Evolutionary conservation across 2,329 filamentous ascomycete genomes (phyloP), one percentile per base, ranked within the genome.

Genomic region (Diaporthe amygdali): DNA sequence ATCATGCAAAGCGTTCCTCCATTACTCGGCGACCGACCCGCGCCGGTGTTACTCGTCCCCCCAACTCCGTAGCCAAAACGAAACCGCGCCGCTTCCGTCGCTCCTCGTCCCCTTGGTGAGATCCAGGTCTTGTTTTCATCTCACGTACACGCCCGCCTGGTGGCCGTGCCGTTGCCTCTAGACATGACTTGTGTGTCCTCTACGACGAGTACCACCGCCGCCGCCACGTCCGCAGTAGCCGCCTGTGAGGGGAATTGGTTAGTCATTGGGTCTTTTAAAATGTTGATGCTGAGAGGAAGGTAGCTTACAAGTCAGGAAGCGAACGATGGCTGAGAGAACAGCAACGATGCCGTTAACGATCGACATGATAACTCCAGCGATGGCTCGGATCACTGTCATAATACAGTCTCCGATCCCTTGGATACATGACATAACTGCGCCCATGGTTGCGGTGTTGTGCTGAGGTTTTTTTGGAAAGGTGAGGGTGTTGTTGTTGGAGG

Each of bases 291-390:
- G 14, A 25, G 14, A 22, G 15, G 9, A 4, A 1, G 6, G 37
- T n/a, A 25, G 66, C 71, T 73, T 55, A 73, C 88, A 90, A 66
- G 87, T 89, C 67, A 94, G 81, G 84, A 89, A 93, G 74, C 85
- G 85, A 81, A 94, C 88, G 80, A 94, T 85, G 81, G 92, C 90
- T 79, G 88, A 87, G 81, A 90, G 86, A 81, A 93, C 85, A 71
- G 86, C 81, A 73, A 93, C 90, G 77, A 94, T 82, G 77, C 89
- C 92, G 80, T 86, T 86, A 81, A 94, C 88, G 78, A 94, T 91
- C 76, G 90, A 90, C 74, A 86, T 87, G 66, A 92, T 83, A 81
- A 93, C 88, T 74, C 82, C 79, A 68, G 89, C 92, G 76, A 94
- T 90, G 76, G 88, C 91, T 75, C 89, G 88, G 75, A 94, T 87